These are phyloP conservation scores for Coprinellus micaceus DNA, from an alignment of 768 basidiomycete genomes.

Conservation along the genomic window DNA sequence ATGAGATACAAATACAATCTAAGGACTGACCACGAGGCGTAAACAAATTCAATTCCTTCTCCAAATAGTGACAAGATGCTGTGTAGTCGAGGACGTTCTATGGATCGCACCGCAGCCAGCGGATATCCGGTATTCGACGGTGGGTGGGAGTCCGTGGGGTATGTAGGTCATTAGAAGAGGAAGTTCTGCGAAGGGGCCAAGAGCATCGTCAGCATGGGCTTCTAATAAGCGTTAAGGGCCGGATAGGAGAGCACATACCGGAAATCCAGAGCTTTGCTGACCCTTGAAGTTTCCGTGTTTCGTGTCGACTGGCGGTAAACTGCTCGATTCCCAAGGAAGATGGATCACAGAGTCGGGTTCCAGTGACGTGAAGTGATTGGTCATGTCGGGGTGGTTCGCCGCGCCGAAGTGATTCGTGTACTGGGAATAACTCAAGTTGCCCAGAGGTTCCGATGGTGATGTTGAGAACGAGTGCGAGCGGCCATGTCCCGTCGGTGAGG, in stretches of 20 bases:
- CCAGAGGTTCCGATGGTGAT: conserved; percentile 17
- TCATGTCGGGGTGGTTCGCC: conserved; percentile 20
- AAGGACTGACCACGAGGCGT: not conserved
- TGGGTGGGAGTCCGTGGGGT: not conserved
- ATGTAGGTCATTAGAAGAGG: not conserved
- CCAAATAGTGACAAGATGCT: not conserved
- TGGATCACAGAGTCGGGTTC: conserved; percentile 18
- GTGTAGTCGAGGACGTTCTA: not conserved
- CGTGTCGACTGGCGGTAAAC: conserved; percentile 19
- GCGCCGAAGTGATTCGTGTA: conserved; percentile 23
- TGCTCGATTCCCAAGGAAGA: conserved; percentile 28
- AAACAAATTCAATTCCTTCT: not conserved
- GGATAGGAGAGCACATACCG: conserved; percentile 19
- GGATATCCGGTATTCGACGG: not conserved
- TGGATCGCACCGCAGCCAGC: not conserved
- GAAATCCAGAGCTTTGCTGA: conserved; percentile 25
- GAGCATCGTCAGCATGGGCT: not conserved
- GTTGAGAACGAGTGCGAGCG: conserved; percentile 13
- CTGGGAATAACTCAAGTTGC: conserved; percentile 24
- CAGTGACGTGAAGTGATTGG: conserved; percentile 31
- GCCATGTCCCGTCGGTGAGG: conserved; percentile 6
- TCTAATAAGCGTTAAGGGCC: not conserved
- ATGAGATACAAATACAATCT: conserved; percentile 4
- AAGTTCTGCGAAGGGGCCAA: conserved; percentile 5
- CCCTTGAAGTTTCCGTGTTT: conserved; percentile 29